Conservation (phyloP, 1,284 basidiomycete genomes). For the Heterobasidion annosum region DNA sequence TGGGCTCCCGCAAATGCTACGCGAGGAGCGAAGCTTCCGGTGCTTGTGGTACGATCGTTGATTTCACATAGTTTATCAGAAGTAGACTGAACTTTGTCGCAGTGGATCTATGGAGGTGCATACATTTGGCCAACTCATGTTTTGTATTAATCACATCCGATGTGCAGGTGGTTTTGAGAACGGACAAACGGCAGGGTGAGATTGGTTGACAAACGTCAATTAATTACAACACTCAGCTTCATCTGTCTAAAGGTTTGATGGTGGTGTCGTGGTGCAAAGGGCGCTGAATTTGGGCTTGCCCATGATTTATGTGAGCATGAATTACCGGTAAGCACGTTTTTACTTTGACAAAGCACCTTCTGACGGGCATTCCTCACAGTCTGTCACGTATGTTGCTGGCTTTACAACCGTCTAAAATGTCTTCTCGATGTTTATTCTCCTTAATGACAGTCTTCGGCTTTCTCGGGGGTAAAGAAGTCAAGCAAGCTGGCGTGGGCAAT, state of each 20-base stretch:
- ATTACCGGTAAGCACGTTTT: constrained; percentile 17
- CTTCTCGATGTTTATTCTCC: too few species aligned
- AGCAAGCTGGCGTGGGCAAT: too few species aligned
- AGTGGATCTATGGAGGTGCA: constrained; percentile 17
- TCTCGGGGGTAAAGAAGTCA: too few species aligned
- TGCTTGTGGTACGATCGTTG: background rate
- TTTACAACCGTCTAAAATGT: too few species aligned
- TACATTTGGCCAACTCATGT: constrained; percentile 1
- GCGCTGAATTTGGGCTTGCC: constrained; percentile 26
- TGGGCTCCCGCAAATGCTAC: background rate
- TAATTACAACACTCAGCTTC: background rate
- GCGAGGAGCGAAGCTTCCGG: background rate
- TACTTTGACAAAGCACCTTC: background rate
- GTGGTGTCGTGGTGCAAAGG: constrained; percentile 19
- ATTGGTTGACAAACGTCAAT: background rate
- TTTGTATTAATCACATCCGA: background rate
- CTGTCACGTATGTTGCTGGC: too few species aligned
- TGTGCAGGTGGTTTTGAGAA: constrained; percentile 22
- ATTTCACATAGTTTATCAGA: background rate
- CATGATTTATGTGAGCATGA: constrained; percentile 23
- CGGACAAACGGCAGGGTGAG: constrained; percentile 11
- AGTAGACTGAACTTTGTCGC: background rate
- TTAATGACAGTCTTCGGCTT: too few species aligned
- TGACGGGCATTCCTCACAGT: too few species aligned
- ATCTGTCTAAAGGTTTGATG: constrained; percentile 12